These are phyloP conservation scores for Aspergillus sp. DNA, from an alignment of 2,329 filamentous ascomycete genomes.

Conservation along the genomic window DNA sequence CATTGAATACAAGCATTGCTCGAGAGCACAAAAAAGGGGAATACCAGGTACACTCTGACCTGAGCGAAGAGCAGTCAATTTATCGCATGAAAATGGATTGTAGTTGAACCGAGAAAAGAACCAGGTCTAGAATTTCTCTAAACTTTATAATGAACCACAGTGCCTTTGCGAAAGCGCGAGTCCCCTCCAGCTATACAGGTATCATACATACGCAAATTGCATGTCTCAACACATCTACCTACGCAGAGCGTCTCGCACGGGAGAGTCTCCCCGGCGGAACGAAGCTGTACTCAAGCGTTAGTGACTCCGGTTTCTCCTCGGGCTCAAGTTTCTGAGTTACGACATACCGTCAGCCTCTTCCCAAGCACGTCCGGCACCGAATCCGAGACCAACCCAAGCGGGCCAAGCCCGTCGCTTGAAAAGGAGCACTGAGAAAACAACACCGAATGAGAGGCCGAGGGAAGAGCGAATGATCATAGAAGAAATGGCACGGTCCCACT, in stretches of 20 bases:
- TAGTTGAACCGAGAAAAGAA: slow-evolving; percentile 23
- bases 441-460: slow-evolving; percentile 93
- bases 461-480: slow-evolving; percentile 96
- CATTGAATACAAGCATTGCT: not conserved
- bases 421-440: slow-evolving; percentile 96
- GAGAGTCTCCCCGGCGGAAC: slow-evolving; percentile 49
- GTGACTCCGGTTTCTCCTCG: slow-evolving; percentile 2
- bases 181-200: slow-evolving; percentile 41
- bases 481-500: slow-evolving; percentile 99
- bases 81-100: slow-evolving; percentile 22
- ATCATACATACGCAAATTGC: slow-evolving; percentile 39
- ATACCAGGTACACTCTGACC: not conserved
- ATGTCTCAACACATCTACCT: slow-evolving; percentile 32
- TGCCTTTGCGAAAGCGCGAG: slow-evolving; percentile 19
- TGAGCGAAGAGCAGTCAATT: not conserved
- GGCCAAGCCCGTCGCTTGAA: slow-evolving; percentile 99
- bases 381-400: slow-evolving; percentile 90
- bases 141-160: slow-evolving; percentile 20
- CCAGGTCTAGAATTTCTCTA: slow-evolving; percentile 27
- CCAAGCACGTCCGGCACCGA: slow-evolving; percentile 94
- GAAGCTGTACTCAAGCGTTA: slow-evolving; percentile 39
- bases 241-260: slow-evolving; percentile 44
- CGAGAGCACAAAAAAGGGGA: not conserved
- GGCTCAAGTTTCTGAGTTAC: not conserved
- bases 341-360: slow-evolving; percentile 91